A percentile compares a stretch with the other conserved stretches of the same genome.
These are phyloP conservation scores for Botrytis deweyae DNA, from an alignment of 2,329 filamentous ascomycete species.

Conservation along the genomic window DNA sequence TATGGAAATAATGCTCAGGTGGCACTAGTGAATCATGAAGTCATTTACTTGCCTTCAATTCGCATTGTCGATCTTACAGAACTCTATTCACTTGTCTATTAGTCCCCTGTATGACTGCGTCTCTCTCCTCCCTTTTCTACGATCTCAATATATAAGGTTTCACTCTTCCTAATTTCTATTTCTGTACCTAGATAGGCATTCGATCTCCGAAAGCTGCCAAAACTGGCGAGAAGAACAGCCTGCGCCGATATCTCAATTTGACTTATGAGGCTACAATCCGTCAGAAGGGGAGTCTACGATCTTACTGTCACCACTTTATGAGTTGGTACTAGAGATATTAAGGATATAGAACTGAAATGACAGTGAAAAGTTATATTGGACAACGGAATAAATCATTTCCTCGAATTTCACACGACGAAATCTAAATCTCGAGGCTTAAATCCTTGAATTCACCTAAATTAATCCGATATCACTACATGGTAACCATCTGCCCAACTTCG, in stretches of 20 bases:
- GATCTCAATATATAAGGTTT: neutral
- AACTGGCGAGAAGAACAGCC: neutral
- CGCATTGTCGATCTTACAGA: neutral
- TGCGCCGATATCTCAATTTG: neutral
- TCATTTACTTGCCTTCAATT: neutral
- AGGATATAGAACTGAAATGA: neutral
- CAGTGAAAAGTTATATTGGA: neutral
- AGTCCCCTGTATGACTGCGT: rapidly evolving
- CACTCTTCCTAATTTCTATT: neutral
- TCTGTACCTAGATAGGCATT: neutral
- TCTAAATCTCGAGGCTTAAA: neutral
- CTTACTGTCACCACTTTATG: neutral
- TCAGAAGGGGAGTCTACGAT: rapidly evolving
- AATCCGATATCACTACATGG: rapidly evolving
- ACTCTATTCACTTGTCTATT: neutral
- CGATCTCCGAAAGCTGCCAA: too few relatives aligned
- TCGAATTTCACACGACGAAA: neutral
- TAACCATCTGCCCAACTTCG: neutral
- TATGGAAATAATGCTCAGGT: neutral
- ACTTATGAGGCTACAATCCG: neutral
- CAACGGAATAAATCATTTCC: neutral
- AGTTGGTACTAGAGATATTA: neutral
- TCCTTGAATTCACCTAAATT: neutral
- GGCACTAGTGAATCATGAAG: neutral
- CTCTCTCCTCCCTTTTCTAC: neutral